Percentiles rank a stretch among this genome's conserved stretches.
phyloP scores from a whole-genome alignment of 75 land plant genomes.

The Cupressus sempervirens region DNA sequence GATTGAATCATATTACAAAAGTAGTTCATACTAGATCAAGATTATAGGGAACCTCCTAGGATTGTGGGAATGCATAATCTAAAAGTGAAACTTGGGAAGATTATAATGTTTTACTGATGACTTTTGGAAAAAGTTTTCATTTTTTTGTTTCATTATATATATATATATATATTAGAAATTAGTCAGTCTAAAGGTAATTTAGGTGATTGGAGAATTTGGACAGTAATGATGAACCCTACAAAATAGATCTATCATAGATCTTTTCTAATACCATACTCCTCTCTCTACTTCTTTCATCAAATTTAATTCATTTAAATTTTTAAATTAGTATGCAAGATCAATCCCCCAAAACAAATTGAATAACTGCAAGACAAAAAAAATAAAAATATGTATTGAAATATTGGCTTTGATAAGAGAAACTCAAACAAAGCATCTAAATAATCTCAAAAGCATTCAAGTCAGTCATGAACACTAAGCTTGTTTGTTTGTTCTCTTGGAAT shows the following conservation, averaged over 20 bases:
- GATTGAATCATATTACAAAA: too few relatives aligned
- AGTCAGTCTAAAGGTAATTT: background rate
- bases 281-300: background rate
- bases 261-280: background rate
- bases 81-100: background rate
- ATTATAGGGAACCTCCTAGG: background rate
- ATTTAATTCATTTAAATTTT: background rate
- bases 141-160: background rate
- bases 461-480: too few relatives aligned
- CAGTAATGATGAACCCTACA: background rate
- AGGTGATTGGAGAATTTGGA: background rate
- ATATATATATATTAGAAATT: too few relatives aligned
- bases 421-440: too few relatives aligned
- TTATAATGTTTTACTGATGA: background rate
- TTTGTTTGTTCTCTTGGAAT: too few relatives aligned
- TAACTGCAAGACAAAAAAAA: background rate
- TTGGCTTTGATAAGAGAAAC: too few relatives aligned
- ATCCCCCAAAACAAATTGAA: background rate
- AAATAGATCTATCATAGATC: too few relatives aligned
- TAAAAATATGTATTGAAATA: too few relatives aligned
- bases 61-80: too few relatives aligned
- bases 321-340: background rate
- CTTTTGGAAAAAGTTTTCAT: background rate
- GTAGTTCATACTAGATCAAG: background rate
- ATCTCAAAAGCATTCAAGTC: too few relatives aligned